Evolutionary conservation across 2,329 filamentous ascomycete species (phyloP), one percentile per base, ranked within the genome.

Genomic region (Verticillium isaacii): DNA sequence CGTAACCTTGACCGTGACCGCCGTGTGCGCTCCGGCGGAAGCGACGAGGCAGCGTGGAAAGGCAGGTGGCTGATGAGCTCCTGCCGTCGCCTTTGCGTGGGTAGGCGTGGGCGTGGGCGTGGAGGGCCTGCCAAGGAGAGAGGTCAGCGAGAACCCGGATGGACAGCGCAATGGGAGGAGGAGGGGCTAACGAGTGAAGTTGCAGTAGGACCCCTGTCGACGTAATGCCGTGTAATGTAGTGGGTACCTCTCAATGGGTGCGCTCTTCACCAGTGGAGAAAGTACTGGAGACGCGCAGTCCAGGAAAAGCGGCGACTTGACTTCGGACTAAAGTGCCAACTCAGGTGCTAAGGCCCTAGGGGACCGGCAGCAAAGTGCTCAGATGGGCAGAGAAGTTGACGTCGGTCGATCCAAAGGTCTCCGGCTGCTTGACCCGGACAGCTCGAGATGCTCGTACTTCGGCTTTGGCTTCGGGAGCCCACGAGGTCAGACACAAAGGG

Each of bases 141-240:
- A 50, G 56, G 55, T 56, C 59, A 52, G 59, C 68, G 70, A 71
- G 70, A 69, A 72, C 70, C 70, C 68, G 67, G 70, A 72, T 71
- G 70, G 69, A 65, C 69, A 66, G 52, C 61, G 55, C 34, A 17
- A 56, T 32, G 55, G 34, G 32, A 56, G 19, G n/a, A 56, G 34
- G 55, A 34, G 55, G 55, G 55, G 55, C 55, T 56, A 37, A 32
- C 34, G 17, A n/a, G 19, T 37, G 45, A 23, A 50, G 45, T 50
- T 23, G 25, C 55, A 56, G 55, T 32, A 32, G 34, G 55, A 56
- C 34, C 55, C 55, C 55, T 56, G 55, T 56, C 55, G 32, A 56
- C 55, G 55, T 56, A 56, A 37, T 32, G 29, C 29, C 32, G 29
- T 32, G 55, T 12, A 23, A 56, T 34, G 55, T 56, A 56, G 45